Evolutionary conservation across 108 stramenopile species (phyloP).

Genomic region (Epipyxis sp.): DNA sequence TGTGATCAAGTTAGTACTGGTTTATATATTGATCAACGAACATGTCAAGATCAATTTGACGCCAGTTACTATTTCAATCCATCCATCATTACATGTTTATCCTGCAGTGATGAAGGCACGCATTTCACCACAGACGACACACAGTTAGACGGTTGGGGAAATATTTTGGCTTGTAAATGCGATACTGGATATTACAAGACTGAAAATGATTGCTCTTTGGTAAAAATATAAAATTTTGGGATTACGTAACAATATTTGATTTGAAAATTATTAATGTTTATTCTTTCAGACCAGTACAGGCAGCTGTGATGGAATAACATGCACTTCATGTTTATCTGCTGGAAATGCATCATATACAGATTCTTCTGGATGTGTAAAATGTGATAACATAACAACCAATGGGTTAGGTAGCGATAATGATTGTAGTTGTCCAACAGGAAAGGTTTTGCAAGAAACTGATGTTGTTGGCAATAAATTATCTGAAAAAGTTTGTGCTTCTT

Average conservation of each 20-base stretch:
- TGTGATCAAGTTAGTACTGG: no score
- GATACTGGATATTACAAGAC: background rate
- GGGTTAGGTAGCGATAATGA: background rate
- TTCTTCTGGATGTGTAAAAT: background rate
- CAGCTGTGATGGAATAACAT: background rate
- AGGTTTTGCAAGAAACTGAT: conserved; percentile 47
- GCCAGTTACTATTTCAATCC: no score
- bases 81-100: no score
- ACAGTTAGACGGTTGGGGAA: background rate
- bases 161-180: background rate
- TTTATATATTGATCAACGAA: no score
- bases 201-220: background rate
- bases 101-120: no score
- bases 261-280: background rate
- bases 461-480: conserved; percentile 34
- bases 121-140: background rate
- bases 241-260: background rate
- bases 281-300: background rate
- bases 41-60: no score
- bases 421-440: background rate
- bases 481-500: conserved; percentile 36
- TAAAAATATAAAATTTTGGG: background rate
- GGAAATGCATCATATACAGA: background rate
- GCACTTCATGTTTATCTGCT: conserved; percentile 11
- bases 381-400: background rate